Evolutionary conservation across 2,329 filamentous ascomycete species (phyloP), one percentile per base, ranked within the genome.

Genomic region (Zelopaecilomyces penicillatus): DNA sequence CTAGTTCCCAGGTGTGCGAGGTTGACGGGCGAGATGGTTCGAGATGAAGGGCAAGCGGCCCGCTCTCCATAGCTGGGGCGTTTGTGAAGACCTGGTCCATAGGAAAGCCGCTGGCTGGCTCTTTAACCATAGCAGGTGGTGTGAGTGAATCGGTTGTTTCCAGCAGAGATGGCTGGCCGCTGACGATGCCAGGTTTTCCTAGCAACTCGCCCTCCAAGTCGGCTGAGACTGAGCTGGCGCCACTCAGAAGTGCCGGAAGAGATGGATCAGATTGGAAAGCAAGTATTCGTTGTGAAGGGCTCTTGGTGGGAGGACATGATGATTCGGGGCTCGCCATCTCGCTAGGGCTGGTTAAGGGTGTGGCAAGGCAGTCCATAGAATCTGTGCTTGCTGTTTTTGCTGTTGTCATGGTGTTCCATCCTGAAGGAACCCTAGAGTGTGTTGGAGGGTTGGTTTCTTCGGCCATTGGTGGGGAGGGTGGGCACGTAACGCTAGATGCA

Each of bases 221-320:
- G 1, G 75, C 77, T 10, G 78, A 83, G 7, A 82, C 71, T 3
- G 80, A 83, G 54, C 78, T 82, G 6, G 78, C 76, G 8, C 79
- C 76, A 45, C 79, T 83, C 8, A 83, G 66, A 6, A 83, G 64
- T 5, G 79, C 78, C 8, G 80, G 80, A 3, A 83, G 62, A 5
- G 80, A 83, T 0, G 78, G 79, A 42, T 83, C 79, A 3, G 79
- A 83, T 44, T 76, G 76, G 57, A 80, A 82, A 3, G 66, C 67
- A 11, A 74, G 54, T 53, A 74, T 73, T 6, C 70, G 65, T 5
- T 73, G 71, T 4, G 69, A 66, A 1, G 65, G 57, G n/a, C 63
- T 65, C 48, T 68, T 68, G 26, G 62, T 62, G 4, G 65, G 60
- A 5, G 58, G 58, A 37, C 65, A 65, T 3, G 65, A 62, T 19